These are phyloP conservation scores for Backusella sp. DNA, from an alignment of 192 early-diverging fungal species.

Conservation along the genomic window DNA sequence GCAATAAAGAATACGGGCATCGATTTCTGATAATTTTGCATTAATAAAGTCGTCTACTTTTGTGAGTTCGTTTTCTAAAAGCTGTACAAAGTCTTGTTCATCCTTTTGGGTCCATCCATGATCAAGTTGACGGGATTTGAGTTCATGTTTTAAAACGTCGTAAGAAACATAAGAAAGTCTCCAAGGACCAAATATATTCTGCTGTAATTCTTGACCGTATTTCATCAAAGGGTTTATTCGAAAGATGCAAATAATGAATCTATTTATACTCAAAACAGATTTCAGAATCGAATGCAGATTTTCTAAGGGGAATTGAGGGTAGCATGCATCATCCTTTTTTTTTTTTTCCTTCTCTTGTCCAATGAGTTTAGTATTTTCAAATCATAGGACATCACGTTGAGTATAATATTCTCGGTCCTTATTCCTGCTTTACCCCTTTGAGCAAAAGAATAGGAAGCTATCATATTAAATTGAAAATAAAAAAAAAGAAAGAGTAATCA, in stretches of 20 bases:
- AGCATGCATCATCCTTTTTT: background rate
- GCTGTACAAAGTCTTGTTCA: constrained; percentile 47
- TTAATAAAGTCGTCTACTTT: constrained; percentile 70
- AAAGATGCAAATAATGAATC: background rate
- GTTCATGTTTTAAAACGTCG: constrained; percentile 32
- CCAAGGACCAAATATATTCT: constrained; percentile 37
- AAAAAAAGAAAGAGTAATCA: background rate
- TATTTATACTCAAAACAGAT: constrained; percentile 1
- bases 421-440: background rate
- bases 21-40: constrained; percentile 72
- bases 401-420: constrained; percentile 1
- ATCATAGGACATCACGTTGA: constrained; percentile 7
- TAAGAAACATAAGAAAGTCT: constrained; percentile 32
- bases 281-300: background rate
- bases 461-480: background rate
- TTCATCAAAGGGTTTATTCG: constrained; percentile 19
- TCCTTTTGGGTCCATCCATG: constrained; percentile 58
- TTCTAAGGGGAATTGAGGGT: background rate
- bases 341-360: background rate
- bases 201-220: constrained; percentile 37
- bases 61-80: constrained; percentile 32
- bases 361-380: background rate
- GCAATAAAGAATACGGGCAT: constrained; percentile 67
- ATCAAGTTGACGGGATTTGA: constrained; percentile 48
- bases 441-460: background rate